Base-by-base conservation (phyloP, 768 basidiomycete species). In the Pleurotus salmoneostramineus region DNA sequence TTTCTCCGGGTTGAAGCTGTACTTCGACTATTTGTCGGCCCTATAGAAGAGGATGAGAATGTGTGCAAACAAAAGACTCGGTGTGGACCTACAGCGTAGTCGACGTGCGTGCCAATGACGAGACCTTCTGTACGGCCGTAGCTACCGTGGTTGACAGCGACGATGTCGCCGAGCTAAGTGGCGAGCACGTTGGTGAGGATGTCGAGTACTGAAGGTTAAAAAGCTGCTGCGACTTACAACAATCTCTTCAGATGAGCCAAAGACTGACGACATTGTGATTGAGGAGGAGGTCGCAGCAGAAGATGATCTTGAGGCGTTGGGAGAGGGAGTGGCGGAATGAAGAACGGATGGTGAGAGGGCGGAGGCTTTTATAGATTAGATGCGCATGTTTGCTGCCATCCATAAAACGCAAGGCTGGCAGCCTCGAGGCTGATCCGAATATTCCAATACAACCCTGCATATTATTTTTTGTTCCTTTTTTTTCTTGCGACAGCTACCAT, bases 1-100 rank as follows among this genome's bases (percentile, higher is more conserved):
- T 66, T 56, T 88, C 83, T 32, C 77, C 76, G 12, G 79, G 72
- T 58, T 92, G 89, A 58, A 94, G 82, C 67, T 89, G 91, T 33
- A 94, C 87, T 67, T 92, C 88, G 60, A 94, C 74, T 63, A 93
- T 80, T 74, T 90, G 88, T 57, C 90, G 87, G 55, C 91, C 91
- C 91, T 93, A 61, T 21, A 43, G 43, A 7, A 56, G 32, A 31
- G 47, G 47, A 36, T 15, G 61, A 59, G 34, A 56, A 55, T 50
- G 47, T 32, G 36, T 52, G 36, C 17, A 43, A 47, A 47, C 2
- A 8, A 34, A 7, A 50, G n/a, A 27, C 34, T 12, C 49, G 4
- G 21, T 10, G 46, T 21, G 35, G 56, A 78, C 88, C 63, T 70
- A 91, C 91, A 55, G 77, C 71, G 62, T 78, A 75, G 81, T 93